phyloP scores from a whole-genome alignment of 257 asterid genomes.

The Primulina tabacum region DNA sequence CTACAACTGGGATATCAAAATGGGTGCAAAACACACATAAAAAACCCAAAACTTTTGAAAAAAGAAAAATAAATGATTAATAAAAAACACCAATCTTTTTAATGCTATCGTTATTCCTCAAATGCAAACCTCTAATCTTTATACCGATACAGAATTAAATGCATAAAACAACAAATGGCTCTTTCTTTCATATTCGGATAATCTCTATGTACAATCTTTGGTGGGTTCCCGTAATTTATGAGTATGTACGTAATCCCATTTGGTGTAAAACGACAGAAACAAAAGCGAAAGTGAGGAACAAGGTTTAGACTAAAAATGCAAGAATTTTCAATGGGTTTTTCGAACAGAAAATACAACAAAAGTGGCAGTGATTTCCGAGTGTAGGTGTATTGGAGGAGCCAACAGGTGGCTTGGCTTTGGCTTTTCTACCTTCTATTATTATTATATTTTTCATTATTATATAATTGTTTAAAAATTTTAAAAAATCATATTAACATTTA shows the following conservation, averaged over 20 bases:
- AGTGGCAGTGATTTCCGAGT: slow-evolving; percentile 17
- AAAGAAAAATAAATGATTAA: not conserved
- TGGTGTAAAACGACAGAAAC: slow-evolving; percentile 45
- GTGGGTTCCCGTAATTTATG: slow-evolving; percentile 34
- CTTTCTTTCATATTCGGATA: slow-evolving; percentile 37
- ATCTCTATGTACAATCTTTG: slow-evolving; percentile 33
- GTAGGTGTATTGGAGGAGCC: slow-evolving; percentile 28
- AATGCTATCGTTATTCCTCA: slow-evolving; percentile 7
- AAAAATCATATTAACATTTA: too few species aligned
- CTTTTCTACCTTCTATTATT: not conserved
- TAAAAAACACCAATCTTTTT: slow-evolving; percentile 18
- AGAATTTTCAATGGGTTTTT: slow-evolving; percentile 28
- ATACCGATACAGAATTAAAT: slow-evolving; percentile 18
- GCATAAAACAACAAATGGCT: slow-evolving; percentile 42
- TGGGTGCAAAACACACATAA: slow-evolving; percentile 24
- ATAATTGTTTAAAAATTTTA: too few species aligned
- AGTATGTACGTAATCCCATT: slow-evolving; percentile 36
- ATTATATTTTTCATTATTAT: too few species aligned
- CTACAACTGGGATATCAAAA: slow-evolving; percentile 65
- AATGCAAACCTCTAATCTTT: slow-evolving; percentile 24
- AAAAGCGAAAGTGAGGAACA: slow-evolving; percentile 31
- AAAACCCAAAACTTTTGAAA: not conserved
- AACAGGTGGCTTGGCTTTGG: slow-evolving; percentile 27
- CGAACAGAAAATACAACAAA: slow-evolving; percentile 31
- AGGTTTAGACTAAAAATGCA: slow-evolving; percentile 8